Evolutionary conservation across 306 rosid genomes (phyloP), one percentile per base, ranked within the genome.

Genomic region (Ziziphus jujuba): DNA sequence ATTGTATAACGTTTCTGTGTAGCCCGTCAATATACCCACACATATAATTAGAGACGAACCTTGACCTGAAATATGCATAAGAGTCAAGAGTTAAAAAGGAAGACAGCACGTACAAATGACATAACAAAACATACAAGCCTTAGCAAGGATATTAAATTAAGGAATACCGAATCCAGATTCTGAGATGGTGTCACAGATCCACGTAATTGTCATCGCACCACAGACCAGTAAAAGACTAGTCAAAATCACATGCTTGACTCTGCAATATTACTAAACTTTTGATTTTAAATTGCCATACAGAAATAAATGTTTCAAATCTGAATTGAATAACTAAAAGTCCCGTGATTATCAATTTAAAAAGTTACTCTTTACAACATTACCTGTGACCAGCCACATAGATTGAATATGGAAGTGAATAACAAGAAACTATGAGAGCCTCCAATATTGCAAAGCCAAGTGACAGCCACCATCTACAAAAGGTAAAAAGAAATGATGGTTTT

Each of bases 131-230:
- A 28, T 25, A 64, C 9, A n/a, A 34, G 25, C 9, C 25, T 31
- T 43, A 50, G 52, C 15, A 34, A 57, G 7, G 6, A 22, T 21
- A 52, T 5, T 21, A 50, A 31, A 16, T 40, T 50, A 10, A 5
- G 15, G 43, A 2, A 6, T 86, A 93, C 99, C 99, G 73, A 93
- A 88, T 76, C 99, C 97, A 79, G 99, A 86, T 82, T 93, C 97
- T 73, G 99, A 54, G 75, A 93, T 93, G 63, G 96, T 90, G 73
- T 93, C 99, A 83, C 97, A 90, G 49, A 93, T 90, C 96, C 97
- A 93, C 7, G 89, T 83, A 67, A 80, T 86, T 73, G 92, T 88
- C 99, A 90, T 93, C 12, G 99, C 97, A 71, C 99, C 99, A 56
- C 90, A 93, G 43, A 88, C 97, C 86, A 93, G 67, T 63, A 93